These are phyloP conservation scores for Blyttiomyces sp. DNA, from an alignment of 371 early-diverging fungal species.

Conservation along the genomic window DNA sequence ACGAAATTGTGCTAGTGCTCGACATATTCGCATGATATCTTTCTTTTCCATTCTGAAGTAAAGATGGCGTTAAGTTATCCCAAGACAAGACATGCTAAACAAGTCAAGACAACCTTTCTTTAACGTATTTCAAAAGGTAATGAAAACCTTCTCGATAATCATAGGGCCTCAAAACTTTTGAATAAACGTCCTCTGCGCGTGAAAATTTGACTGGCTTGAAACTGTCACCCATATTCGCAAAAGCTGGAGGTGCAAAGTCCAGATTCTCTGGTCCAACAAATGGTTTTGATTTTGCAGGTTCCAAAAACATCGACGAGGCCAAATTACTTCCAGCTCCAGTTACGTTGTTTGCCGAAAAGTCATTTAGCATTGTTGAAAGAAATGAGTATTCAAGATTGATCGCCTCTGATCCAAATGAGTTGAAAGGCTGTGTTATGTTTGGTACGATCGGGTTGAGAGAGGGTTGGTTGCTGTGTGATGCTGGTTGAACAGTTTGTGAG, in stretches of 20 bases:
- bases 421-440: background rate
- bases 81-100: no score
- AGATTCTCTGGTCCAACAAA: no score
- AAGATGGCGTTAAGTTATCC: no score
- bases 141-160: slow-evolving; percentile 89
- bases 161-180: slow-evolving; percentile 68
- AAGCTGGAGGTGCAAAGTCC: no score
- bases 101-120: slow-evolving; percentile 58
- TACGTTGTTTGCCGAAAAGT: slow-evolving; percentile 1
- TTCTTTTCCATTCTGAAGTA: slow-evolving; percentile 73
- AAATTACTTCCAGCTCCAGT: no score
- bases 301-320: no score
- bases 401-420: slow-evolving; percentile 74
- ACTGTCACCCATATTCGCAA: no score
- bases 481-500: background rate
- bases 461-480: no score
- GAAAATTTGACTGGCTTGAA: slow-evolving; percentile 1
- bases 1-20: slow-evolving; percentile 81
- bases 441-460: background rate
- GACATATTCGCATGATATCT: slow-evolving; percentile 80
- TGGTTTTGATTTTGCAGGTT: no score
- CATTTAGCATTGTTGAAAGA: slow-evolving; percentile 74
- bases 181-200: slow-evolving; percentile 58
- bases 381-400: slow-evolving; percentile 85
- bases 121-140: slow-evolving; percentile 72